Percentiles rank a stretch among this genome's conserved stretches.
These are phyloP conservation scores for Aspergillus ochraceus DNA, from an alignment of 2,329 filamentous ascomycete species.

Conservation along the genomic window DNA sequence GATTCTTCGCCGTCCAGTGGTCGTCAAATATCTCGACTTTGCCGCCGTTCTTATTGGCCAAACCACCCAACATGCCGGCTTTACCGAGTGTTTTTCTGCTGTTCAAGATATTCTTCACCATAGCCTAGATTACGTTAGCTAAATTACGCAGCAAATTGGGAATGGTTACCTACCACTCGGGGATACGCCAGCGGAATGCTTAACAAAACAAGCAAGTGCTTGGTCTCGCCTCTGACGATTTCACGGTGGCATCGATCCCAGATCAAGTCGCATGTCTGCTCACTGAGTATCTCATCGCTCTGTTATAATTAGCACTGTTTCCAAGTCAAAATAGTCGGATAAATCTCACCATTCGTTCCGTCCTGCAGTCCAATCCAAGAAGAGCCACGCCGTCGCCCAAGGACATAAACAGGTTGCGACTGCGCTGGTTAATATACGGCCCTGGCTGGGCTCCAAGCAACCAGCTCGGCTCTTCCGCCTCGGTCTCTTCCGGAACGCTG, in stretches of 20 bases:
- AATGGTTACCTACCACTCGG: constrained; percentile 60
- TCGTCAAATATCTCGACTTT: constrained; percentile 92
- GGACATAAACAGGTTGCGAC: constrained; percentile 81
- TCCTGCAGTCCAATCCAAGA: constrained; percentile 85
- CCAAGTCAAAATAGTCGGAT: background rate
- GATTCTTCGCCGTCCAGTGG: constrained; percentile 94
- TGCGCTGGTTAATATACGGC: constrained; percentile 85
- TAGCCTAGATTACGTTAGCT: constrained; percentile 52
- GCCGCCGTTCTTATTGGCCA: constrained; percentile 87
- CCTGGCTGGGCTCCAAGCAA: constrained; percentile 75
- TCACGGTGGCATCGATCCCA: constrained; percentile 84
- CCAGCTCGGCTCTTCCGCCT: constrained; percentile 87
- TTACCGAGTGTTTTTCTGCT: constrained; percentile 86
- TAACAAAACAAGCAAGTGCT: constrained; percentile 84
- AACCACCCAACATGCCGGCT: constrained; percentile 72
- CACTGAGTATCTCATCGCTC: constrained; percentile 74
- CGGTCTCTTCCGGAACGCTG: constrained; percentile 76
- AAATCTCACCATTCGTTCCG: constrained; percentile 68
- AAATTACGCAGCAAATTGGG: background rate
- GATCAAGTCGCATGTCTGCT: constrained; percentile 80
- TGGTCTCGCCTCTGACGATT: constrained; percentile 78
- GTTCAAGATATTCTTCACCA: constrained; percentile 70
- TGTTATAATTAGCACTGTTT: constrained; percentile 28
- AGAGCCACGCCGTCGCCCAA: constrained; percentile 78
- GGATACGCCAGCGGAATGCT: constrained; percentile 84